Evolutionary conservation across 257 asterid species (phyloP), one percentile per base, ranked within the genome.

Genomic region (Pogostemon cablin): DNA sequence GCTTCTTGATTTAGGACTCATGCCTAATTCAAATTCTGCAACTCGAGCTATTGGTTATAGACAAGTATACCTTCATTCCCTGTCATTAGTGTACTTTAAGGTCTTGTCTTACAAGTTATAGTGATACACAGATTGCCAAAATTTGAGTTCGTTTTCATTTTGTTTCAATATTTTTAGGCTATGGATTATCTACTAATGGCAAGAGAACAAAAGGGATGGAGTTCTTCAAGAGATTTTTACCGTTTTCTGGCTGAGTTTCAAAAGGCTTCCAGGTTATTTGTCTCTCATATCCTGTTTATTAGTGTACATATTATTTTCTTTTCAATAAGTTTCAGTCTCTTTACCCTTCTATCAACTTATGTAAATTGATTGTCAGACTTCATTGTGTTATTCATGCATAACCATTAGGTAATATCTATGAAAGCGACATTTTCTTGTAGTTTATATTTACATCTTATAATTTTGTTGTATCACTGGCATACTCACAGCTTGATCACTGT

Each of bases 11-110:
- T 65, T 86, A 81, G 97, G 96, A 47, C 96, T 93, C 77, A 72
- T 84, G 78, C 99, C 97, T 17, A 91, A 89, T 79, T 79, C 92
- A 42, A 93, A 81, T 83, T 86, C 97, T 58, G 95, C 99, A 73
- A 85, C 93, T 78, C 96, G 98, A 69, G 96, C 98, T 72, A 95
- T 95, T 72, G 99, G 98, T 70, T 95, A 95, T 68, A 81, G 98
- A 86, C 99, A 95, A 77, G 99, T 93, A 91, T 35, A 62, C 62
- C 67, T 67, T 44, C 74, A 53, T 48, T 72, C 75, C 65, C 65
- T 79, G 44, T n/a, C 55, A 11, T 41, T 15, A 40, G 8, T 82
- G 44, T 35, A 50, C 35, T 48, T 56, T 42, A 32, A 41, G 37
- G 20, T 43, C 44, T 62, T 69, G 34, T 69, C 37, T 60, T 49